Evolutionary conservation across 2,329 filamentous ascomycete genomes (phyloP).

Genomic region (Trichothecium sympodiale): DNA sequence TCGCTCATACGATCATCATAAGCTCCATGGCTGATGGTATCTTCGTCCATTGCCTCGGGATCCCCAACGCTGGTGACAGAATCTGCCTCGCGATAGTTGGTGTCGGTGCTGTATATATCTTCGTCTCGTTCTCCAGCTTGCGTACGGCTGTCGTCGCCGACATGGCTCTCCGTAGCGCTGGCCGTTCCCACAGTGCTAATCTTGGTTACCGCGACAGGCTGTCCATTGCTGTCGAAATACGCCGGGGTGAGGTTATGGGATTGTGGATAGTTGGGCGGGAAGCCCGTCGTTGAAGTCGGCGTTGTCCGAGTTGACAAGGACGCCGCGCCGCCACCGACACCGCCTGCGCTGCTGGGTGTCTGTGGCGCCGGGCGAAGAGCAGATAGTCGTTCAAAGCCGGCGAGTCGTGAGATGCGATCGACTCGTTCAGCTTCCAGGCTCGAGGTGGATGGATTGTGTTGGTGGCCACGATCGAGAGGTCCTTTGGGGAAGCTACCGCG

Average conservation of each 20-base stretch:
- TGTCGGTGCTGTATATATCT: constrained; percentile 62
- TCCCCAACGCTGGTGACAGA: constrained; percentile 45
- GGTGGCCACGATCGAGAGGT: constrained; percentile 36
- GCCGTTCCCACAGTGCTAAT: constrained; percentile 88
- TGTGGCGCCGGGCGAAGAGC: constrained; percentile 50
- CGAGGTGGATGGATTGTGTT: constrained; percentile 49
- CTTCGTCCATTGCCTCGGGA: constrained; percentile 41
- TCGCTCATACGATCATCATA: constrained; percentile 71
- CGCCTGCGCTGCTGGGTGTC: constrained; percentile 16
- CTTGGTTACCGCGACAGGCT: constrained; percentile 57
- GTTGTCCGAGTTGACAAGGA: constrained; percentile 38
- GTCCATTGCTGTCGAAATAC: constrained; percentile 72
- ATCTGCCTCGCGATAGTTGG: constrained; percentile 45
- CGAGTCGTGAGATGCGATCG: constrained; percentile 87
- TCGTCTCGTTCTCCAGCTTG: constrained; percentile 47
- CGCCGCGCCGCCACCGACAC: constrained; percentile 15
- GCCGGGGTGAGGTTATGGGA: constrained; percentile 42
- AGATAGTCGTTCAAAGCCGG: constrained; percentile 79
- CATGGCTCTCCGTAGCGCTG: constrained; percentile 69
- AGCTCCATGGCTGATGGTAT: constrained; percentile 33
- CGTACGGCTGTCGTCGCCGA: constrained; percentile 40
- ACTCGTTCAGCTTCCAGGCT: constrained; percentile 86
- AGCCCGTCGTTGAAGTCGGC: constrained; percentile 34
- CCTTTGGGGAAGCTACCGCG: constrained; percentile 63
- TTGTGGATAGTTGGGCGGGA: constrained; percentile 26